A percentile compares a stretch with the other conserved stretches of the same genome.
Evolutionary conservation across 2,329 filamentous ascomycete genomes (phyloP).

Genomic region (Sarocladium kiliense): DNA sequence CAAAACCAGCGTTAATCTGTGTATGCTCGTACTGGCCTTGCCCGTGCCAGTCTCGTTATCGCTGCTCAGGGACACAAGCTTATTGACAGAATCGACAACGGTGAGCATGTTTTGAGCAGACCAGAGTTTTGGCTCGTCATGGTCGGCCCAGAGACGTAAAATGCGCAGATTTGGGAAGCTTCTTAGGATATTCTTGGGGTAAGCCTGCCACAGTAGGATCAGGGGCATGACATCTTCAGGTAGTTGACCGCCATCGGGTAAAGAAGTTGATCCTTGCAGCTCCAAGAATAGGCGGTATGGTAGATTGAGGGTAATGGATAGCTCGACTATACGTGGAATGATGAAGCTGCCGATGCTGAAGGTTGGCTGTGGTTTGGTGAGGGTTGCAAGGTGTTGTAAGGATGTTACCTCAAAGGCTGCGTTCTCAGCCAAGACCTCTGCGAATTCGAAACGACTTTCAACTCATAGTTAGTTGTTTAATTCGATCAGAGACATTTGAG

Average conservation of each 20-base stretch:
- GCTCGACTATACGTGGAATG: neutral
- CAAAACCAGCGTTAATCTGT: too few species aligned
- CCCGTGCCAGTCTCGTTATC: neutral
- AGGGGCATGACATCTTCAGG: neutral
- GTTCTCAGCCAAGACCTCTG: neutral
- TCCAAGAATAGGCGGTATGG: neutral
- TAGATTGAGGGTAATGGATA: neutral
- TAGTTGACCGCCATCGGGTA: neutral
- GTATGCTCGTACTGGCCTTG: too few species aligned
- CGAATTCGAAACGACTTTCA: neutral
- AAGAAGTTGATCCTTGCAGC: neutral
- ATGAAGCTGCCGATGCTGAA: neutral
- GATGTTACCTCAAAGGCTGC: neutral
- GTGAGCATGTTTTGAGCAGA: neutral
- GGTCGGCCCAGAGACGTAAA: neutral
- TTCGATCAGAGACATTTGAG: too few species aligned
- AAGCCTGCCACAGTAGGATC: neutral
- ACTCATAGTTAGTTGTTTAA: neutral
- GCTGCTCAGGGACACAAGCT: neutral
- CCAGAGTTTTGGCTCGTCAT: neutral
- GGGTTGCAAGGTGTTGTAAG: neutral
- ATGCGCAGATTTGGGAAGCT: neutral
- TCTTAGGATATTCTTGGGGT: neutral
- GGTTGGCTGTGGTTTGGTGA: neutral
- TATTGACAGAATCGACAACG: neutral